Evolutionary conservation across 257 asterid species (phyloP).

Genomic region (Scutellaria baicalensis): DNA sequence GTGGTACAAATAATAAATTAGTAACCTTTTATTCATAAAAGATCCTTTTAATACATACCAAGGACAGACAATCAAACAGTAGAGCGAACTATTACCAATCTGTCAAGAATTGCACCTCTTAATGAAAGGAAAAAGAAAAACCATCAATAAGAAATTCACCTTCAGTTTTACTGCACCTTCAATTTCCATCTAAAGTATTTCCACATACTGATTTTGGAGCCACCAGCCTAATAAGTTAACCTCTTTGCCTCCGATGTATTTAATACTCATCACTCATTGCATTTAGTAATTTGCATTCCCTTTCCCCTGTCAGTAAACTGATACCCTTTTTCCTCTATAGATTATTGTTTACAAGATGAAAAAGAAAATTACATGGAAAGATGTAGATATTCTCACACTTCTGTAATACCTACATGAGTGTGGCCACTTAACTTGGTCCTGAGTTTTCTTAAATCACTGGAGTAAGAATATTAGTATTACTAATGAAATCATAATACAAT

Average conservation of each 20-base stretch:
- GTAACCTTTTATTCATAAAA: background rate
- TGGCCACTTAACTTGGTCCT: background rate
- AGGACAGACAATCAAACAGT: background rate
- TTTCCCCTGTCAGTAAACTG: background rate
- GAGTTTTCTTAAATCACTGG: background rate
- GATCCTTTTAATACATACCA: background rate
- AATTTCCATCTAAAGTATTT: background rate
- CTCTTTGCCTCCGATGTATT: background rate
- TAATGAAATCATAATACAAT: background rate
- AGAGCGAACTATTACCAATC: background rate
- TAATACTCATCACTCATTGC: background rate
- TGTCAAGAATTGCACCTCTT: background rate
- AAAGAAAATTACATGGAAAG: background rate
- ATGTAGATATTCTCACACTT: background rate
- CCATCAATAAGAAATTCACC: background rate
- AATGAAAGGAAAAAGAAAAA: background rate
- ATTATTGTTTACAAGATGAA: background rate
- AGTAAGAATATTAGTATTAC: background rate
- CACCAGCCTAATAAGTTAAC: background rate
- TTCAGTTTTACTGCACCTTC: background rate
- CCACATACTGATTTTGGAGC: background rate
- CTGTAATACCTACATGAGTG: background rate
- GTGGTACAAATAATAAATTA: background rate
- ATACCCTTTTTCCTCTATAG: background rate
- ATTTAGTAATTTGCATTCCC: background rate